These are phyloP conservation scores for Aspergillus nidulans DNA, from an alignment of 495 filamentous ascomycete species.

Conservation along the genomic window DNA sequence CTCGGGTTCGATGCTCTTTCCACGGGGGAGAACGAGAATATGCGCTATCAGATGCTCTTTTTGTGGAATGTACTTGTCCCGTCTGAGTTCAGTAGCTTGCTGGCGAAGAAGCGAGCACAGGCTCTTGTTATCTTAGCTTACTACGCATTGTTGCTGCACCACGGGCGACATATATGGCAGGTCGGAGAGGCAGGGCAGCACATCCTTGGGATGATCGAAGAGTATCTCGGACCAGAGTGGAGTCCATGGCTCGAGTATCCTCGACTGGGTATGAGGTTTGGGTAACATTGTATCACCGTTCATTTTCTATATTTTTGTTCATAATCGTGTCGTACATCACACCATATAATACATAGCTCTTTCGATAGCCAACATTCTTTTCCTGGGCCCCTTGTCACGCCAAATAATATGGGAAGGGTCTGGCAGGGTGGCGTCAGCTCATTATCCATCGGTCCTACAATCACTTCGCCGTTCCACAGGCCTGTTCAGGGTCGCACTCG, in stretches of 20 bases:
- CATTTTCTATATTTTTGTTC: not conserved
- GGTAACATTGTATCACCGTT: not conserved
- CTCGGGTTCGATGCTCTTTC: slow-evolving; percentile 18
- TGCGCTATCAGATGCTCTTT: slow-evolving; percentile 26
- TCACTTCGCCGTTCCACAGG: no score
- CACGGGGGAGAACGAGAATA: slow-evolving; percentile 1
- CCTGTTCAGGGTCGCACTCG: no score
- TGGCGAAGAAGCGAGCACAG: slow-evolving; percentile 26
- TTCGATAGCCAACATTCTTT: not conserved
- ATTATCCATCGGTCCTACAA: no score
- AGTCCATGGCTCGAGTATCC: not conserved
- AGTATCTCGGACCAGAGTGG: slow-evolving; percentile 32
- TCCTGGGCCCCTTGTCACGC: not conserved
- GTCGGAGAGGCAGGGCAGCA: slow-evolving; percentile 33
- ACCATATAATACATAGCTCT: not conserved
- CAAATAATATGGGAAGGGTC: no score
- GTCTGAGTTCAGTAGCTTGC: slow-evolving; percentile 22
- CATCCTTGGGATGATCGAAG: slow-evolving; percentile 18
- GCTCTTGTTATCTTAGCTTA: slow-evolving; percentile 39
- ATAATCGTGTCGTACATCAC: not conserved
- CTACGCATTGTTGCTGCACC: slow-evolving; percentile 35
- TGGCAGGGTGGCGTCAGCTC: no score
- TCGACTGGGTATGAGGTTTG: not conserved
- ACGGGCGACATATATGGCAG: slow-evolving; percentile 30
- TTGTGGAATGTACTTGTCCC: slow-evolving; percentile 30